Evolutionary conservation across 2,329 filamentous ascomycete genomes (phyloP).

Genomic region (Cercospora berteroae): DNA sequence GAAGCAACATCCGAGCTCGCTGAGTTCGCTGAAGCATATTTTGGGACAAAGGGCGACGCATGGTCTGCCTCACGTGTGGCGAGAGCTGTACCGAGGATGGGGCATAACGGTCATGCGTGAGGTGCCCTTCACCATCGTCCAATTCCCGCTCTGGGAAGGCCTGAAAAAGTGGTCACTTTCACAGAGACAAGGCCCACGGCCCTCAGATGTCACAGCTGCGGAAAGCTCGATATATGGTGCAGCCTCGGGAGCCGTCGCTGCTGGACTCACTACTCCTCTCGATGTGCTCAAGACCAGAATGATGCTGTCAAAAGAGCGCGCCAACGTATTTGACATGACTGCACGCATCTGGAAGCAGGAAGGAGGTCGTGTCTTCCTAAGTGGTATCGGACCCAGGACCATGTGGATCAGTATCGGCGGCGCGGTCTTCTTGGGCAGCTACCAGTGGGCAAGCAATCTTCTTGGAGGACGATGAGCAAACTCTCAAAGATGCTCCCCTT

Average conservation of each 20-base stretch:
- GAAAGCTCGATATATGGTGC: slow-evolving; percentile 87
- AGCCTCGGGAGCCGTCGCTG: slow-evolving; percentile 78
- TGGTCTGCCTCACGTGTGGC: slow-evolving; percentile 61
- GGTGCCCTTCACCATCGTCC: slow-evolving; percentile 94
- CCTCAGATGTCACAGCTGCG: slow-evolving; percentile 61
- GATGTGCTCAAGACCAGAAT: slow-evolving; percentile 96
- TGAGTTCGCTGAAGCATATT: slow-evolving; percentile 68
- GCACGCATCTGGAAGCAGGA: slow-evolving; percentile 62
- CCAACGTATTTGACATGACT: slow-evolving; percentile 60
- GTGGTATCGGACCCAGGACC: slow-evolving; percentile 75
- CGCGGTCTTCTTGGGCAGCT: slow-evolving; percentile 89
- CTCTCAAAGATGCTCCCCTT: no score
- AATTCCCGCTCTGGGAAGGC: slow-evolving; percentile 95
- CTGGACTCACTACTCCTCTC: slow-evolving; percentile 83
- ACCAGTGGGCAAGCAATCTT: slow-evolving; percentile 82
- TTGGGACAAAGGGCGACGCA: slow-evolving; percentile 43
- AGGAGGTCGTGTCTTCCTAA: slow-evolving; percentile 68
- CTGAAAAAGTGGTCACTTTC: slow-evolving; percentile 71
- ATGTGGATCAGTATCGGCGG: slow-evolving; percentile 95
- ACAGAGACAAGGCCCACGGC: slow-evolving; percentile 30
- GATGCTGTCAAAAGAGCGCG: slow-evolving; percentile 77
- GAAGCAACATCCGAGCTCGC: slow-evolving; percentile 69
- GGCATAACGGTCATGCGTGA: slow-evolving; percentile 90
- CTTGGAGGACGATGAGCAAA: slow-evolving; percentile 50
- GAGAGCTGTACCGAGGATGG: slow-evolving; percentile 88